Evolutionary conservation across 2,329 filamentous ascomycete genomes (phyloP).

Genomic region (Nigrospora sphaerica): DNA sequence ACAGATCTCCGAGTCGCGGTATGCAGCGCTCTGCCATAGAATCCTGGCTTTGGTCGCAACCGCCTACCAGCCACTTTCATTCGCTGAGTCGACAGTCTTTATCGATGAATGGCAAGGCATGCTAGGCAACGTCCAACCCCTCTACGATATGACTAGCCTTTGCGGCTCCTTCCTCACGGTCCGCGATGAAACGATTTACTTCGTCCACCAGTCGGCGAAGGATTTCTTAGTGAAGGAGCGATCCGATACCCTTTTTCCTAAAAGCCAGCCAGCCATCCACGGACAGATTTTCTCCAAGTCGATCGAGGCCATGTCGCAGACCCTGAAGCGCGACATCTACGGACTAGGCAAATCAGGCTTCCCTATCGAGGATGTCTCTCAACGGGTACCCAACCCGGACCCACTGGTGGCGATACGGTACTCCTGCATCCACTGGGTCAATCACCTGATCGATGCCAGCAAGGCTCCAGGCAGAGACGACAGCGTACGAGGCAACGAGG

Average conservation of each 20-base stretch:
- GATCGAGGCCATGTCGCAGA: slow-evolving; percentile 18
- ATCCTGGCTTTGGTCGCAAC: no score
- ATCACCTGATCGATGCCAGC: no score
- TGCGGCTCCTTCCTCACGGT: slow-evolving; percentile 35
- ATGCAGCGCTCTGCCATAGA: slow-evolving; percentile 10
- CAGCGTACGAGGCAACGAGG: slow-evolving; percentile 11
- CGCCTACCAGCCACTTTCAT: no score
- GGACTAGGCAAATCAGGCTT: slow-evolving; percentile 13
- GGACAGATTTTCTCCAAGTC: slow-evolving; percentile 24
- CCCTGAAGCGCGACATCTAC: slow-evolving; percentile 28
- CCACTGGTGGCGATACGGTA: slow-evolving; percentile 21
- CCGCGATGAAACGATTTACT: slow-evolving; percentile 20
- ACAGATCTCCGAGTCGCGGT: slow-evolving; percentile 18
- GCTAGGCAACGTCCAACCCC: background rate
- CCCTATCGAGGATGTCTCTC: slow-evolving; percentile 12
- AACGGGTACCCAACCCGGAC: slow-evolving; percentile 10
- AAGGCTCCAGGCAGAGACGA: background rate
- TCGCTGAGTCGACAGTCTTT: slow-evolving; percentile 22
- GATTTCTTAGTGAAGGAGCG: slow-evolving; percentile 25
- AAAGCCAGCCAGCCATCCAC: slow-evolving; percentile 17
- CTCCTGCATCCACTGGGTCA: slow-evolving; percentile 24
- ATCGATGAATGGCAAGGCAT: slow-evolving; percentile 3
- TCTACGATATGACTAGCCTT: slow-evolving; percentile 9
- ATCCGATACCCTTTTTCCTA: slow-evolving; percentile 19
- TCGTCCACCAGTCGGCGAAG: slow-evolving; percentile 36